These are phyloP conservation scores for Penstemon eatonii DNA, from an alignment of 257 asterid species.

Conservation along the genomic window DNA sequence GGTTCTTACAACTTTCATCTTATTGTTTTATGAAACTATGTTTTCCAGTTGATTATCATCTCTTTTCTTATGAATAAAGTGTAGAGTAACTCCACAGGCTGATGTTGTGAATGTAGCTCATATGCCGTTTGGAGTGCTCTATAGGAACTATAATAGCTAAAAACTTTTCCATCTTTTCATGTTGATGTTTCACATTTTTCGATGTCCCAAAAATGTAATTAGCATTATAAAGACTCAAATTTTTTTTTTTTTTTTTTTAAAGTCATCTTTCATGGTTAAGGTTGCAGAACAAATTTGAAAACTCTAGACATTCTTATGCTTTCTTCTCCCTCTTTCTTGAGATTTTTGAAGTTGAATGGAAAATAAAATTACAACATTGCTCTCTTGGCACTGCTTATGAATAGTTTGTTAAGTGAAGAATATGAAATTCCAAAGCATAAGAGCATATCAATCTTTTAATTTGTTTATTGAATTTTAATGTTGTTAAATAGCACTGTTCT, in stretches of 20 bases:
- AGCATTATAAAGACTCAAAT: not conserved
- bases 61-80: not conserved
- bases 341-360: slow-evolving; percentile 17
- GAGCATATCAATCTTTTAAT: slow-evolving; percentile 5
- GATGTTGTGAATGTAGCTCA: not conserved
- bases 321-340: slow-evolving; percentile 14
- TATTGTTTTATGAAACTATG: slow-evolving; percentile 2
- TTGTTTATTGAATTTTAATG: slow-evolving; percentile 10
- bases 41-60: not conserved
- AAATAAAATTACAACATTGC: not conserved
- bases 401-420: not conserved
- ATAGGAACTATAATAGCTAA: slow-evolving; percentile 3
- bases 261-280: not conserved
- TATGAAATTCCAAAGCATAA: slow-evolving; percentile 9
- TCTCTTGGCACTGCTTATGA: slow-evolving; percentile 11
- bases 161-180: not conserved
- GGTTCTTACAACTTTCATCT: slow-evolving; percentile 1
- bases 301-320: slow-evolving; percentile 1
- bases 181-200: slow-evolving; percentile 4
- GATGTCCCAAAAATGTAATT: not conserved
- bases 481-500: slow-evolving; percentile 13
- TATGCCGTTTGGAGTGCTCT: not conserved
- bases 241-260: not conserved
- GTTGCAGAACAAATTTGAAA: slow-evolving; percentile 11
- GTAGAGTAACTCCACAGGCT: not conserved